Conservation (phyloP, 495 filamentous ascomycete species). For the Bryoglossum gracile region DNA sequence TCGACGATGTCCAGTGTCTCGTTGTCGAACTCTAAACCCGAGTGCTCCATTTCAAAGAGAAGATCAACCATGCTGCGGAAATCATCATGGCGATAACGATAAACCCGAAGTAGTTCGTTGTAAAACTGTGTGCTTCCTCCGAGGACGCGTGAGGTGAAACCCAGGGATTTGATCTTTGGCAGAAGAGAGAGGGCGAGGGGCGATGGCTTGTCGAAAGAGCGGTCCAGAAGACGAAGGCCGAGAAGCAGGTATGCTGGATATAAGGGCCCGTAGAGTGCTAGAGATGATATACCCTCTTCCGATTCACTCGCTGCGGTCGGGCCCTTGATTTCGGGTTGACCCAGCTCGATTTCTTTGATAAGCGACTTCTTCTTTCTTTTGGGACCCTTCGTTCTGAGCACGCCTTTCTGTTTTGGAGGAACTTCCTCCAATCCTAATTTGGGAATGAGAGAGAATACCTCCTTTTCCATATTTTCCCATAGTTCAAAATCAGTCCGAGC, state of each 20-base stretch:
- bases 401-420: neutral
- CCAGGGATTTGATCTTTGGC: conserved; percentile 62
- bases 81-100: conserved; percentile 58
- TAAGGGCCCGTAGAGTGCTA: conserved; percentile 49
- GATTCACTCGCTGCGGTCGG: neutral
- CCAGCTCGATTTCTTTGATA: conserved; percentile 18
- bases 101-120: conserved; percentile 59
- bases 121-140: conserved; percentile 68
- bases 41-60: conserved; percentile 69
- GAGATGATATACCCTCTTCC: conserved; percentile 2
- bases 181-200: conserved; percentile 55
- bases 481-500: conserved; percentile 57
- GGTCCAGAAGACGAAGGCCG: conserved; percentile 57
- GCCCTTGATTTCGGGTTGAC: neutral
- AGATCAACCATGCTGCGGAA: conserved; percentile 52
- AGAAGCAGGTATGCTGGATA: conserved; percentile 59
- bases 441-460: conserved; percentile 58
- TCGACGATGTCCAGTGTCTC: conserved; percentile 48
- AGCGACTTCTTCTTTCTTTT: conserved; percentile 14
- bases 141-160: conserved; percentile 61
- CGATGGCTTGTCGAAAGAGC: conserved; percentile 50
- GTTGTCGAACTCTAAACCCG: conserved; percentile 54
- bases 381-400: neutral
- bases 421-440: conserved; percentile 32
- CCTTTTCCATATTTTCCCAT: conserved; percentile 62